Evolutionary conservation across 2,329 filamentous ascomycete species (phyloP).

Genomic region (Cadophora luteo-olivacea): DNA sequence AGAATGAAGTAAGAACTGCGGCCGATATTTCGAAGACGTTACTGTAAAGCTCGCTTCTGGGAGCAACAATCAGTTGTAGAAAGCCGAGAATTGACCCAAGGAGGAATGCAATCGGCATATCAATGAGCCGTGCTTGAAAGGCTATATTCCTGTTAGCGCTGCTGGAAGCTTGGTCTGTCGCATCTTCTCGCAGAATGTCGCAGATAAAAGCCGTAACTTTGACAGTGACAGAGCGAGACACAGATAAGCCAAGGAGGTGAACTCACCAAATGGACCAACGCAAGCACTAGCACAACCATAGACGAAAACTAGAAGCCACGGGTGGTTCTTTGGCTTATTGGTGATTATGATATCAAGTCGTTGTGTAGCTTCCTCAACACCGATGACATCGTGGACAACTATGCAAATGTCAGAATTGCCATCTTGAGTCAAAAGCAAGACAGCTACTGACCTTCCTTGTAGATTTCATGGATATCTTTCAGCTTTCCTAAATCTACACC

Average conservation of each 20-base stretch:
- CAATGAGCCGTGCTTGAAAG: conserved; percentile 73
- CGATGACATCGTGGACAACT: conserved; percentile 78
- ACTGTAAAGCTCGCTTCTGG: conserved; percentile 70
- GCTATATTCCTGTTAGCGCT: conserved; percentile 49
- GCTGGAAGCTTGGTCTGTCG: background rate
- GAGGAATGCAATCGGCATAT: conserved; percentile 74
- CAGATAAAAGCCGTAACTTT: too few relatives aligned
- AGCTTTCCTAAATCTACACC: conserved; percentile 78
- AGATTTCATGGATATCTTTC: conserved; percentile 76
- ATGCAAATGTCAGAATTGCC: conserved; percentile 44
- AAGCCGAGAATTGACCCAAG: conserved; percentile 74
- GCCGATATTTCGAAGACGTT: conserved; percentile 71
- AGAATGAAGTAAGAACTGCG: conserved; percentile 65
- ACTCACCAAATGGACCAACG: conserved; percentile 68
- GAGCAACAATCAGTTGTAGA: conserved; percentile 73
- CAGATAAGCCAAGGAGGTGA: background rate
- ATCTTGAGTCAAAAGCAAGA: background rate
- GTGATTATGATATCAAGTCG: conserved; percentile 63
- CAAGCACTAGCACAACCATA: conserved; percentile 76
- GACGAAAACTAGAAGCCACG: conserved; percentile 63
- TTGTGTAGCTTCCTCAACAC: conserved; percentile 72
- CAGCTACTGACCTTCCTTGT: conserved; percentile 58
- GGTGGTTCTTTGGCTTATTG: conserved; percentile 54
- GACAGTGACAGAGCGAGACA: too few relatives aligned
- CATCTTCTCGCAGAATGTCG: background rate